Base-by-base conservation (phyloP, 805 yeast species). In the Candida awuae region DNA sequence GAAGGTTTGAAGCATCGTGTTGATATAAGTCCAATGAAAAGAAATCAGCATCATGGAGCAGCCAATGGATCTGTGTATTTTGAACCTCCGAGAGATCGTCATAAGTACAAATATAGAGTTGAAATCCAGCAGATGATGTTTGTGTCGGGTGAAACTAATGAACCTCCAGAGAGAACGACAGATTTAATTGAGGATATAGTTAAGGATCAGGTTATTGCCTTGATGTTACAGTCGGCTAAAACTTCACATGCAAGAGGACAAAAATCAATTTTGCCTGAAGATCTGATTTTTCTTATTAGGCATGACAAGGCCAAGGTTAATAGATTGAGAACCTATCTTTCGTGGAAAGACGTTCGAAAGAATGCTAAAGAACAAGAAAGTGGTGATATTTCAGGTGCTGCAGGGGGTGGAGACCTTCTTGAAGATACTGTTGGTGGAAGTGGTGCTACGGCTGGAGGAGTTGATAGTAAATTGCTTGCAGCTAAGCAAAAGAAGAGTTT, bases 91-190 rank as follows among this genome's bases (percentile, higher is more conserved):
- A 47, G 44, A 22, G 55, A 54, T 34, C 51, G 50, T 36, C 47
- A 65, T 39, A 77, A 77, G 56, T 79, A 84, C 64, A 78, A 80
- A 55, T 92, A 90, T 60, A 69, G 94, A 41, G 75, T 84, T 28
- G 98, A 92, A 65, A 92, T 92, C 53, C 98, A 92, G 61, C 92
- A 84, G 66, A 92, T 92, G 98, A 92, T 92, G 98, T 92, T 92
- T 67, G 98, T 92, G 40, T 73, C 82, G 39, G 98, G 98, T 3
- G 97, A 92, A 58, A 77, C 92, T 1, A 84, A 84, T 49, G 98
- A 92, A 52, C 94, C 97, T 2, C 95, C 97, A 0, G 72, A 81
- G 13, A 94, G 84, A 47, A 85, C 97, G 0, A 84, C 96, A 0
- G 77, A 90, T n/a, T 63, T 92, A 38, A 86, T 90, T 31, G 98